phyloP scores from a whole-genome alignment of 805 yeast species.

The Scheffersomyces stipitis region DNA sequence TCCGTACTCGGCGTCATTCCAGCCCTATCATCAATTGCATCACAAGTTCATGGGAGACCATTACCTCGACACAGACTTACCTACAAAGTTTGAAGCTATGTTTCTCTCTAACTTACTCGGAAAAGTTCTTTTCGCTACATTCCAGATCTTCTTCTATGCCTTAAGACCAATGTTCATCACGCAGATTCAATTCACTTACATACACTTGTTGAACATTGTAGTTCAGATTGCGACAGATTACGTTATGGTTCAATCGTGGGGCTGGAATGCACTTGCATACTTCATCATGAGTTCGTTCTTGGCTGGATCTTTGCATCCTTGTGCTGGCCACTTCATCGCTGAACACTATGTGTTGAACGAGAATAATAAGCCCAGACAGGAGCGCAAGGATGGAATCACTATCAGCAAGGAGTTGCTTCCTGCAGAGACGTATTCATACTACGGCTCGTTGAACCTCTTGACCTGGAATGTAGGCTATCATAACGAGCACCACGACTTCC shows the following conservation, averaged over 20 bases:
- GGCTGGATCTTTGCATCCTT: constrained; percentile 91
- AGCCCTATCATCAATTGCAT: constrained; percentile 88
- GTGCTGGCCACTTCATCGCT: constrained; percentile 95
- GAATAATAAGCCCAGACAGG: constrained; percentile 48
- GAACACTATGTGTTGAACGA: constrained; percentile 77
- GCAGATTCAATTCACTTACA: constrained; percentile 66
- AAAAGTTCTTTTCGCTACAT: constrained; percentile 86
- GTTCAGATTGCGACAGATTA: constrained; percentile 61
- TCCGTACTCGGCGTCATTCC: constrained; percentile 85
- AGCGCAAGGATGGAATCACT: constrained; percentile 16
- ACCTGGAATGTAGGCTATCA: constrained; percentile 95
- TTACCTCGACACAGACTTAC: constrained; percentile 81
- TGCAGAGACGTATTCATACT: constrained; percentile 83
- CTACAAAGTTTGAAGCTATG: constrained; percentile 75
- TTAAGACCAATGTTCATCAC: constrained; percentile 86
- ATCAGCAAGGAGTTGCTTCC: constrained; percentile 43
- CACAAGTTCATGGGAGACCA: constrained; percentile 90
- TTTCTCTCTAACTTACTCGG: constrained; percentile 76
- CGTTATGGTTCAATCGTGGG: constrained; percentile 59
- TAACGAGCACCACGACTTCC: constrained; percentile 95
- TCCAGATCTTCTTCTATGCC: constrained; percentile 87
- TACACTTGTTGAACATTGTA: constrained; percentile 69
- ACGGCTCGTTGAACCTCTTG: constrained; percentile 72
- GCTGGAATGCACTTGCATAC: constrained; percentile 62
- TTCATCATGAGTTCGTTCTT: constrained; percentile 75